phyloP scores from a whole-genome alignment of 1,284 basidiomycete species.

The Cryptococcus amylolentus region DNA sequence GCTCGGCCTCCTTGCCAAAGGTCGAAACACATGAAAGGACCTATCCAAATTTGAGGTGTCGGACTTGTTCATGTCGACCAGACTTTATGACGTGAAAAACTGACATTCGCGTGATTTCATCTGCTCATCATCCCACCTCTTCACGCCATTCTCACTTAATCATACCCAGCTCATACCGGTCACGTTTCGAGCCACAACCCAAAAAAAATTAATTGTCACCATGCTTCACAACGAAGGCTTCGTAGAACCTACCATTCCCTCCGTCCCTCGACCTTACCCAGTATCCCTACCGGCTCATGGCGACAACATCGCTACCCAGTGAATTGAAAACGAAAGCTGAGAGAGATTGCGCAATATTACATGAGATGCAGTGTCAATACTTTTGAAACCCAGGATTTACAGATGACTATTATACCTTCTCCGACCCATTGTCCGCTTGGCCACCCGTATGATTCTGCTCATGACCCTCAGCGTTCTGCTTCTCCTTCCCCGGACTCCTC shows the following conservation, averaged over 20 bases:
- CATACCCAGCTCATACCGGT: too few relatives aligned
- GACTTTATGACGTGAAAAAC: too few relatives aligned
- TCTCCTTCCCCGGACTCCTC: slow-evolving; percentile 3
- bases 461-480: not conserved
- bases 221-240: slow-evolving; percentile 24
- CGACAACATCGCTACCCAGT: not conserved
- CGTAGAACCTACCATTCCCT: slow-evolving; percentile 16
- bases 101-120: too few relatives aligned
- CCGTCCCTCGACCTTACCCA: slow-evolving; percentile 14
- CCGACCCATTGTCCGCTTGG: not conserved
- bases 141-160: too few relatives aligned
- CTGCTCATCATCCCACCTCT: too few relatives aligned
- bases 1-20: too few relatives aligned
- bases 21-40: too few relatives aligned
- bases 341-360: not conserved
- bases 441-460: not conserved
- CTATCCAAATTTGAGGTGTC: too few relatives aligned
- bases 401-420: not conserved
- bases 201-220: not conserved
- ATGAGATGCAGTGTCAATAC: not conserved
- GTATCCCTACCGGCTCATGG: slow-evolving; percentile 1
- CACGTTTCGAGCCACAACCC: not conserved
- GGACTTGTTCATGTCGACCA: too few relatives aligned
- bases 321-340: not conserved
- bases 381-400: not conserved